A percentile compares a stretch with the other conserved stretches of the same genome.
These are phyloP conservation scores for Fragilariopsis cylindrus DNA, from an alignment of 108 stramenopile genomes.

Conservation along the genomic window DNA sequence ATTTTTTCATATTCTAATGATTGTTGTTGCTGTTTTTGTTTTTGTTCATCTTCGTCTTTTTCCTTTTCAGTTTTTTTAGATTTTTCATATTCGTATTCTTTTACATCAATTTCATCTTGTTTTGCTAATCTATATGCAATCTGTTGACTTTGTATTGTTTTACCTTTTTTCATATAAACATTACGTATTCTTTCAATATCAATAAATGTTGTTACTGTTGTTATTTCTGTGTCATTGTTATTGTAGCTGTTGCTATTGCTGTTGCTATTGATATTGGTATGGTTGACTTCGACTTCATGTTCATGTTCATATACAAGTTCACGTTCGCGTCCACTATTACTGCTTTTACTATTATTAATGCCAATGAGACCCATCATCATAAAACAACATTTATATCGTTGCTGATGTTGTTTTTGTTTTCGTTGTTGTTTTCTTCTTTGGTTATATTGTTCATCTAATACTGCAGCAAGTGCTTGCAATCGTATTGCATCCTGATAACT, in stretches of 20 bases:
- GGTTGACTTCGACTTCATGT: no score
- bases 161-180: not conserved
- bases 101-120: conserved; percentile 2
- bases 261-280: no score
- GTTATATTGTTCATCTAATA: not conserved
- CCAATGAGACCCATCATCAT: no score
- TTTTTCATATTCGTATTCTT: not conserved
- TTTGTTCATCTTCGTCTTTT: not conserved
- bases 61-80: not conserved
- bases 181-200: conserved; percentile 2
- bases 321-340: no score
- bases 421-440: not conserved
- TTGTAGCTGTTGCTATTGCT: not conserved
- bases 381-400: no score
- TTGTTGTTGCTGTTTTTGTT: not conserved
- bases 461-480: not conserved
- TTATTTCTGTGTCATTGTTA: not conserved
- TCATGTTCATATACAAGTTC: no score
- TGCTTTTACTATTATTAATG: no score
- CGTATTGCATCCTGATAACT: not conserved
- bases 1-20: no score
- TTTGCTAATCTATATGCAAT: not conserved
- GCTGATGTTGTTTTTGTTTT: not conserved
- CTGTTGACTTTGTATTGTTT: conserved; percentile 1
- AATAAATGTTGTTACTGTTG: not conserved